These are phyloP conservation scores for Somion occarium DNA, from an alignment of 1,284 basidiomycete species.

Conservation along the genomic window DNA sequence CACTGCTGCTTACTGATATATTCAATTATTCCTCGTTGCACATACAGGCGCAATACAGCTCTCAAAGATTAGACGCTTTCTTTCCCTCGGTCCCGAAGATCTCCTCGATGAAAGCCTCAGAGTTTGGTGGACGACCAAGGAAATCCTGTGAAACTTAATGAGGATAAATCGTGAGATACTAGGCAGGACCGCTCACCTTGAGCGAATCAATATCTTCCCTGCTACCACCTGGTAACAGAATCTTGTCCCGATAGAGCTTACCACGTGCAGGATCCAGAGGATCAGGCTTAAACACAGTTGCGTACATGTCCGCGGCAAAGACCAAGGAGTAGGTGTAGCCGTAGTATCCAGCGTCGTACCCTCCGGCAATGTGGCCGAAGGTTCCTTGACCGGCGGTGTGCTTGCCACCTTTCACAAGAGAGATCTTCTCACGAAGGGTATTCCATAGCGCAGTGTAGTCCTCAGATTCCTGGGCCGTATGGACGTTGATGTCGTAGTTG, in stretches of 20 bases:
- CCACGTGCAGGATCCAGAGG: slow-evolving; percentile 65
- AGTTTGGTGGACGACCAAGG: slow-evolving; percentile 73
- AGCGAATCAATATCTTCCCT: slow-evolving; percentile 56
- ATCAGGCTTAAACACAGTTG: slow-evolving; percentile 72
- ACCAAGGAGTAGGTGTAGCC: slow-evolving; percentile 74
- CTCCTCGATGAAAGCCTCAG: slow-evolving; percentile 71
- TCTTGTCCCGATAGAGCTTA: slow-evolving; percentile 45
- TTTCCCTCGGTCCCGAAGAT: slow-evolving; percentile 38
- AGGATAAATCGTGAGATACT: too few species aligned
- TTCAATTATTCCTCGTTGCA: too few species aligned
- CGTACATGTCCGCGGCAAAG: slow-evolving; percentile 79
- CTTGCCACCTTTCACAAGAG: slow-evolving; percentile 59
- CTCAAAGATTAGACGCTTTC: not conserved
- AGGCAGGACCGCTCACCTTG: slow-evolving; percentile 31
- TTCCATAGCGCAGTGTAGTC: slow-evolving; percentile 79
- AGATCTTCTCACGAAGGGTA: slow-evolving; percentile 58
- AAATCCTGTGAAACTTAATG: slow-evolving; percentile 51
- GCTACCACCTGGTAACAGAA: slow-evolving; percentile 51
- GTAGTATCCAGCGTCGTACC: slow-evolving; percentile 80
- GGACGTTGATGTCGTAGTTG: slow-evolving; percentile 73
- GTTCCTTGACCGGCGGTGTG: slow-evolving; percentile 64
- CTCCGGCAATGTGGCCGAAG: slow-evolving; percentile 70
- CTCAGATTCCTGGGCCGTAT: slow-evolving; percentile 58
- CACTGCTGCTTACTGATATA: too few species aligned
- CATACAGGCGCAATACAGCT: too few species aligned